Conservation (phyloP, 208 protist genomes). For the Acanthamoeba castellanii region DNA sequence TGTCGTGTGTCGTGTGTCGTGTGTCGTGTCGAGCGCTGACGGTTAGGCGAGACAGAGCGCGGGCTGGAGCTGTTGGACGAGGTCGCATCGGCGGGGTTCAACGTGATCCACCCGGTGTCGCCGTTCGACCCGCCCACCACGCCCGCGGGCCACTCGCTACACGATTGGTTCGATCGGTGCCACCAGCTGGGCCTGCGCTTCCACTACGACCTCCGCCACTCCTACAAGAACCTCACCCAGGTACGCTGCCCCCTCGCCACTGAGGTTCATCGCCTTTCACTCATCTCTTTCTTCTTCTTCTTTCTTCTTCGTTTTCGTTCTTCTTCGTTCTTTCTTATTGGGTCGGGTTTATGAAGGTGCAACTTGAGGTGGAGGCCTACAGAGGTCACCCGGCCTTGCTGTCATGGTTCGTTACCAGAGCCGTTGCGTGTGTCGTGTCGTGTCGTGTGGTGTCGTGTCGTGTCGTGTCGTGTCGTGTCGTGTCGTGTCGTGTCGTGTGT, state of each 20-base stretch:
- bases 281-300: neutral
- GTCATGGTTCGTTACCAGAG: neutral
- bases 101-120: neutral
- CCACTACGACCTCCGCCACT: neutral
- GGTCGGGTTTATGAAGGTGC: neutral
- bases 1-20: no score
- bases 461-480: no score
- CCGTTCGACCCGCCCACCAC: neutral
- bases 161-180: neutral
- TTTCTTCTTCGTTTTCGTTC: neutral
- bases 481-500: no score
- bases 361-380: neutral
- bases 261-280: no score
- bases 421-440: no score
- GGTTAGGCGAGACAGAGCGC: neutral
- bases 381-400: neutral
- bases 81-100: neutral
- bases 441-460: no score
- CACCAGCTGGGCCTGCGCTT: neutral
- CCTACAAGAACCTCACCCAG: conserved; percentile 26
- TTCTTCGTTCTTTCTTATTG: neutral
- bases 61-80: neutral
- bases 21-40: no score
- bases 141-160: neutral
- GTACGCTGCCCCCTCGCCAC: neutral